phyloP scores from a whole-genome alignment of 176 grass and related monocot genomes.

The Juncus effusus region DNA sequence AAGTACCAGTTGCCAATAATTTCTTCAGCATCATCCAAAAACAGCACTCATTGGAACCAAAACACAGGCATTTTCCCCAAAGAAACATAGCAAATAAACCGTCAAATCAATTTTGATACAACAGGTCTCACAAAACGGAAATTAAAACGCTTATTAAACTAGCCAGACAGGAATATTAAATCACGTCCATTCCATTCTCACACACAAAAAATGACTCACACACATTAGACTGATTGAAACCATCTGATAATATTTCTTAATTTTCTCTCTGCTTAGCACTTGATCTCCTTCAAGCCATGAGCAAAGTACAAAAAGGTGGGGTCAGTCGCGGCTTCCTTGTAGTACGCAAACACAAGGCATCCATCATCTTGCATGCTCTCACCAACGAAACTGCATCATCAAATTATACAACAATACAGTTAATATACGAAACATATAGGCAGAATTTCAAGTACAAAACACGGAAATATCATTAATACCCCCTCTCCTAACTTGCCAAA shows the following conservation, averaged over 20 bases:
- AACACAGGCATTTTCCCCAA: too few relatives aligned
- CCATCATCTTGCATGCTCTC: conserved; percentile 88
- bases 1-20: too few relatives aligned
- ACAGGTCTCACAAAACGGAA: conserved; percentile 21
- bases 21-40: too few relatives aligned
- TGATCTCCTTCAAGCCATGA: conserved; percentile 66
- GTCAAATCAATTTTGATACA: conserved; percentile 22
- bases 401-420: not conserved
- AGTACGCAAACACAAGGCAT: conserved; percentile 69
- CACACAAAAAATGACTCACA: conserved; percentile 6
- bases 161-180: not conserved
- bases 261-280: conserved; percentile 48
- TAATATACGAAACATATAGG: not conserved
- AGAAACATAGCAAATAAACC: not conserved
- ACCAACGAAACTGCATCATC: conserved; percentile 66
- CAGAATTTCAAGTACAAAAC: not conserved
- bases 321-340: conserved; percentile 64
- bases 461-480: conserved; percentile 44
- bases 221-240: not conserved
- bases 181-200: not conserved
- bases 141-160: conserved; percentile 4
- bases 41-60: too few relatives aligned
- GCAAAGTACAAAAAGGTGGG: conserved; percentile 88
- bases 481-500: too few relatives aligned
- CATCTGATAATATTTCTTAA: not conserved